Evolutionary conservation across 139 green algal species (phyloP).

Genomic region (Micractinium sp.): DNA sequence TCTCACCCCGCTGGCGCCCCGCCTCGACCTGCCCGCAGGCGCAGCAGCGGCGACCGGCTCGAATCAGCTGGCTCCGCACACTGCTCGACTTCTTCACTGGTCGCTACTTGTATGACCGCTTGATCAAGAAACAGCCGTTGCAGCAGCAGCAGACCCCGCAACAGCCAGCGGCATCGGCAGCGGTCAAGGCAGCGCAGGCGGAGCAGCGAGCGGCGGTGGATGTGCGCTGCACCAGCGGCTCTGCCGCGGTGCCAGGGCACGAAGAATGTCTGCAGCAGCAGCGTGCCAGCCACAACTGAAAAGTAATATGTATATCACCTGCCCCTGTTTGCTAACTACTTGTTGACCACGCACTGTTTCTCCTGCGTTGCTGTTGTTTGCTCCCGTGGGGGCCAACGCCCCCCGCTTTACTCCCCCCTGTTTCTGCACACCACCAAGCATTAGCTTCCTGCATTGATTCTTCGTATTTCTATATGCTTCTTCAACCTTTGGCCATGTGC

Average conservation of each 20-base stretch:
- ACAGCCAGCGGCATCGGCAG: background rate
- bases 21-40: background rate
- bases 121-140: background rate
- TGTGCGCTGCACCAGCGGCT: background rate
- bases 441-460: background rate
- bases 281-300: background rate
- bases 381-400: background rate
- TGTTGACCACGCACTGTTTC: background rate
- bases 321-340: background rate
- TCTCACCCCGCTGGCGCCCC: background rate
- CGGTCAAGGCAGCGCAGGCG: background rate
- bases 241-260: background rate
- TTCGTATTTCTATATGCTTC: background rate
- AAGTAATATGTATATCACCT: background rate
- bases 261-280: background rate
- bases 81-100: slow-evolving; percentile 29
- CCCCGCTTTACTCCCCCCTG: too few species aligned
- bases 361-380: background rate
- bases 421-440: background rate
- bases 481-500: background rate
- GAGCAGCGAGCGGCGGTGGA: background rate
- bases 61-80: background rate
- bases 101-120: background rate
- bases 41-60: background rate
- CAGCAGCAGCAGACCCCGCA: background rate